Conservation (phyloP, 225 moss, liverwort and hornwort species). For the Marchantia polymorpha region DNA sequence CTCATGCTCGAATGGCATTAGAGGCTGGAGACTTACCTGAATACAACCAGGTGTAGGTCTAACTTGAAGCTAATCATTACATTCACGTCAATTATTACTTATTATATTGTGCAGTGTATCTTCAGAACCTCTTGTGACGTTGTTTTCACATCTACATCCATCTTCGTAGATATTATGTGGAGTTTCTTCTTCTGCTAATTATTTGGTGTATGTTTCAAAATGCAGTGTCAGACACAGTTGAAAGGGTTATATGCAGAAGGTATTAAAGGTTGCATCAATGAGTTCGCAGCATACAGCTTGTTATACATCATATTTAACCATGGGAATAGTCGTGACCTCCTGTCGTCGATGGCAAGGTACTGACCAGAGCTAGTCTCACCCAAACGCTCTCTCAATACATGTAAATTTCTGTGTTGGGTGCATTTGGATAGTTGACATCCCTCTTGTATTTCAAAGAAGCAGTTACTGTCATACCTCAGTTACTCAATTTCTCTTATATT, state of each 20-base stretch:
- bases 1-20: slow-evolving; percentile 88
- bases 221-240: slow-evolving; percentile 88
- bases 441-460: too few species aligned
- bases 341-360: slow-evolving; percentile 84
- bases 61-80: too few species aligned
- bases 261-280: slow-evolving; percentile 74
- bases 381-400: too few species aligned
- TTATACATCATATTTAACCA: slow-evolving; percentile 86
- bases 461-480: too few species aligned
- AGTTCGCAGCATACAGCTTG: slow-evolving; percentile 87
- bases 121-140: too few species aligned
- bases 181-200: background rate
- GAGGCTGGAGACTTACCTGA: slow-evolving; percentile 94
- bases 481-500: too few species aligned
- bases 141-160: too few species aligned
- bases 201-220: background rate
- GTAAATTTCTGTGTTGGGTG: too few species aligned
- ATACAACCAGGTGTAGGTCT: slow-evolving; percentile 67
- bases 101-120: too few species aligned
- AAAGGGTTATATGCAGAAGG: slow-evolving; percentile 87
- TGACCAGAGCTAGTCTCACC: background rate
- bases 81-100: too few species aligned
- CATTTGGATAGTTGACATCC: too few species aligned
- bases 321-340: slow-evolving; percentile 76
- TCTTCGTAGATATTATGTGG: background rate